Percentiles rank a stretch among this genome's conserved stretches.
Evolutionary conservation across 768 basidiomycete species (phyloP).

Genomic region (Rickenella mellea): DNA sequence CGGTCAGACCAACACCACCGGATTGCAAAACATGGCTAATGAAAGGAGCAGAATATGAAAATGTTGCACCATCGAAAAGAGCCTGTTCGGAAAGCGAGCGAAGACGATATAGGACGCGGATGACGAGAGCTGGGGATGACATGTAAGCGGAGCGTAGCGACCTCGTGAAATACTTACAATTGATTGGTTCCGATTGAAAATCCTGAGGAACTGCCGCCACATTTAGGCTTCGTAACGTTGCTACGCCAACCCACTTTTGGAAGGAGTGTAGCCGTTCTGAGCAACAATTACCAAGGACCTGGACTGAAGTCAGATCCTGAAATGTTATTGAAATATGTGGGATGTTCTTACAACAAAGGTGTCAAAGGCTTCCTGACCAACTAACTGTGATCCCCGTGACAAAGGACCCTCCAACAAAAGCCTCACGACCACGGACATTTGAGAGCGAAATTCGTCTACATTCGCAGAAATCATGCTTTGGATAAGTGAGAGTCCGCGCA

Average conservation of each 20-base stretch:
- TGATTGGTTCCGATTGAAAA: slow-evolving; percentile 60
- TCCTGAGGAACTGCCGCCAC: slow-evolving; percentile 63
- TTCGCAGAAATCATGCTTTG: slow-evolving; percentile 44
- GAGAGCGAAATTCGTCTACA: slow-evolving; percentile 41
- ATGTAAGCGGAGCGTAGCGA: too few relatives aligned
- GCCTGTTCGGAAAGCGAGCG: slow-evolving; percentile 72
- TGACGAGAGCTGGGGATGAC: slow-evolving; percentile 53
- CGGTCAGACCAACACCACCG: slow-evolving; percentile 57
- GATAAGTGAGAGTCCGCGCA: slow-evolving; percentile 64
- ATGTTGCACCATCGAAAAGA: slow-evolving; percentile 80
- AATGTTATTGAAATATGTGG: not conserved
- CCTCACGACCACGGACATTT: slow-evolving; percentile 48
- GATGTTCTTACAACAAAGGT: slow-evolving; percentile 63
- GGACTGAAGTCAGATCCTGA: slow-evolving; percentile 1
- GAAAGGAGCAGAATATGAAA: slow-evolving; percentile 72
- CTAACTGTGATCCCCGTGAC: slow-evolving; percentile 47
- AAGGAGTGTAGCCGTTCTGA: slow-evolving; percentile 67
- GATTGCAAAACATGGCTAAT: slow-evolving; percentile 54
- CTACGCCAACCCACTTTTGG: slow-evolving; percentile 69
- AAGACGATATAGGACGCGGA: slow-evolving; percentile 80
- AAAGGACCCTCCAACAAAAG: slow-evolving; percentile 62
- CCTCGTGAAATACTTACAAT: slow-evolving; percentile 29
- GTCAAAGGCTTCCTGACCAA: slow-evolving; percentile 54
- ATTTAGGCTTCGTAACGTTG: slow-evolving; percentile 67
- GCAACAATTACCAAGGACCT: slow-evolving; percentile 64